These are phyloP conservation scores for Jatropha curcas DNA, from an alignment of 345 rosid species.

Conservation along the genomic window DNA sequence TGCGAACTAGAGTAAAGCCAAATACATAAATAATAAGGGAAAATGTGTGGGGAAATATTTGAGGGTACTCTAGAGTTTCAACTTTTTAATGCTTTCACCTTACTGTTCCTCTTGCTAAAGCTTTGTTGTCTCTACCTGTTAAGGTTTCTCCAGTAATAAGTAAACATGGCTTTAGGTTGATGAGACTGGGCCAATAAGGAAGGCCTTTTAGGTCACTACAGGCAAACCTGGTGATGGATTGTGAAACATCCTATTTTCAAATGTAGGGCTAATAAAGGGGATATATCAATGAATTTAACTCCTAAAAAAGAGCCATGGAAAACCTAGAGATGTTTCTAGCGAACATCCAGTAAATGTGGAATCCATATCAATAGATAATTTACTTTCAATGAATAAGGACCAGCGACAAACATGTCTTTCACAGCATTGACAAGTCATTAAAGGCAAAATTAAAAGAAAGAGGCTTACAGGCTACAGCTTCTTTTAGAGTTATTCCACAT, in stretches of 20 bases:
- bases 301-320: not conserved
- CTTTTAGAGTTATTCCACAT: not conserved
- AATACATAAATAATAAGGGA: not conserved
- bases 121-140: conserved; percentile 24
- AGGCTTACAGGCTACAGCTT: not conserved
- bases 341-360: not conserved
- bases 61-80: conserved; percentile 16
- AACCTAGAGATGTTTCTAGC: not conserved
- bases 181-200: conserved; percentile 22
- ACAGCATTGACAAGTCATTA: not conserved
- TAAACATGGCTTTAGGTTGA: conserved; percentile 13
- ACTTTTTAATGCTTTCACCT: conserved; percentile 28
- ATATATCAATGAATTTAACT: not conserved
- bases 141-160: conserved; percentile 27
- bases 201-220: conserved; percentile 21
- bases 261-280: conserved; percentile 1
- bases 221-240: not conserved
- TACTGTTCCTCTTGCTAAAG: conserved; percentile 29
- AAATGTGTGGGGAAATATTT: conserved; percentile 2
- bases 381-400: conserved; percentile 1
- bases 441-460: not conserved
- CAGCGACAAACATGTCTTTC: not conserved
- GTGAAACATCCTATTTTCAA: not conserved
- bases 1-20: not conserved
- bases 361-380: not conserved